Conservation (phyloP, 257 asterid species). For the Gentiana straminea region DNA sequence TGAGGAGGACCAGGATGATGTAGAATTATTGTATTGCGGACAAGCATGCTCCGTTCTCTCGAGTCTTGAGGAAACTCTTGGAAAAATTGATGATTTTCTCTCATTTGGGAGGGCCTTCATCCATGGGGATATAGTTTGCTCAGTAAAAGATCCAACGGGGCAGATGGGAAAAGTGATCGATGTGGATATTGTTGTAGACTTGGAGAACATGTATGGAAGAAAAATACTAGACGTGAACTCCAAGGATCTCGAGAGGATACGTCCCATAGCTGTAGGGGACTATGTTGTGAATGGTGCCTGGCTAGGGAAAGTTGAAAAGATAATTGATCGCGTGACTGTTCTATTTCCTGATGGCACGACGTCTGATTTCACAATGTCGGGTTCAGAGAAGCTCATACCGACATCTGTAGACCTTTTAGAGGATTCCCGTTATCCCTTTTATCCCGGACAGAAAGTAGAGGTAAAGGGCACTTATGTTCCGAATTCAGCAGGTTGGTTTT, state of each 20-base stretch:
- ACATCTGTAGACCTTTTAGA: constrained; percentile 52
- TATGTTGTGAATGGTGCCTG: constrained; percentile 58
- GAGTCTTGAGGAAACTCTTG: constrained; percentile 69
- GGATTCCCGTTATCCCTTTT: constrained; percentile 65
- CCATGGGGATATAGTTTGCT: constrained; percentile 65
- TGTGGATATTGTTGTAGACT: constrained; percentile 46
- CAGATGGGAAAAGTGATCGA: constrained; percentile 77
- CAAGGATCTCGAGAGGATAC: constrained; percentile 40
- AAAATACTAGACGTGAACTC: constrained; percentile 37
- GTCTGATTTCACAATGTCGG: constrained; percentile 33
- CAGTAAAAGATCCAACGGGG: constrained; percentile 49
- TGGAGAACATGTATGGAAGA: constrained; percentile 55
- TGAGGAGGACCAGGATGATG: constrained; percentile 74
- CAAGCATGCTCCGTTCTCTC: constrained; percentile 72
- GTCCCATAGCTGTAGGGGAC: constrained; percentile 53
- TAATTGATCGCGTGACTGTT: constrained; percentile 44
- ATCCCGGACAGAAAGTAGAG: constrained; percentile 79
- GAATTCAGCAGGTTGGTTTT: constrained; percentile 53
- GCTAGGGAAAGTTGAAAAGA: constrained; percentile 77
- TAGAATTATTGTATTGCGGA: constrained; percentile 60
- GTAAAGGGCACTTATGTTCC: constrained; percentile 32
- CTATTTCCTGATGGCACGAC: constrained; percentile 62
- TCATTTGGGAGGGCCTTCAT: constrained; percentile 62
- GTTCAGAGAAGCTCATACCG: constrained; percentile 46
- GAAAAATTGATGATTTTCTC: constrained; percentile 79